Base-by-base conservation (phyloP, 192 early-diverging fungal genomes). In the Lunasporangiospora selenospora region DNA sequence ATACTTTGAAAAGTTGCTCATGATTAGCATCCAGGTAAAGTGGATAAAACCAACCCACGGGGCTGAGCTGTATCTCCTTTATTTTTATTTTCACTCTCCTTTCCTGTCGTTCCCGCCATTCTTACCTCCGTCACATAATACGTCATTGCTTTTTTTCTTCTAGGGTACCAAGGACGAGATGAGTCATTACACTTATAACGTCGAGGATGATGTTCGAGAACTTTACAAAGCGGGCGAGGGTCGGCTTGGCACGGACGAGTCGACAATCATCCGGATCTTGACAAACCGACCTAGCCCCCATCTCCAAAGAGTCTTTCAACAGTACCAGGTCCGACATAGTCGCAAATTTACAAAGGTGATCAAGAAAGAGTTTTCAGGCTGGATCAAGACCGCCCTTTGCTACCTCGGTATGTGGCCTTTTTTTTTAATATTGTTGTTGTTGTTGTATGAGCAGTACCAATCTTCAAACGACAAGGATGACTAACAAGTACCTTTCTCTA, bases 211-310 rank as follows among this genome's bases (percentile, higher is more conserved):
- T 52, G 55, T 58, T 0, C 67, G 63, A 16, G 58, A 48, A 42
- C 19, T 73, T 3, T 73, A 73, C 67, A 73, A 73, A 30, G 67
- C 67, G 8, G 67, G 67, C 40, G 67, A 73, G 29, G 67, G 67
- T 1, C 30, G 60, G 19, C 42, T 73, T 23, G 67, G 67, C 41
- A 73, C 67, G 27, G 67, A 73, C 36, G 67, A 73, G 23, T 73
- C 67, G 26, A 50, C 53, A 2, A 63, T 73, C 26, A 73, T 73
- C n/a, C 67, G 63, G n/a, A 29, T 73, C 19, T 41, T 73, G 19
- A 63, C 54, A 24, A 73, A 73, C 54, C 26, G 67, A 52, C 67
- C 67, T n/a, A 60, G 63, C 26, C 59, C 67, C 23, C 67, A 73
- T 21, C 46, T 73, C 27, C 46, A 54, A 9, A 24, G 27, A 11